Conservation (phyloP, 371 early-diverging fungal species). For the Fennellomyces sp. region DNA sequence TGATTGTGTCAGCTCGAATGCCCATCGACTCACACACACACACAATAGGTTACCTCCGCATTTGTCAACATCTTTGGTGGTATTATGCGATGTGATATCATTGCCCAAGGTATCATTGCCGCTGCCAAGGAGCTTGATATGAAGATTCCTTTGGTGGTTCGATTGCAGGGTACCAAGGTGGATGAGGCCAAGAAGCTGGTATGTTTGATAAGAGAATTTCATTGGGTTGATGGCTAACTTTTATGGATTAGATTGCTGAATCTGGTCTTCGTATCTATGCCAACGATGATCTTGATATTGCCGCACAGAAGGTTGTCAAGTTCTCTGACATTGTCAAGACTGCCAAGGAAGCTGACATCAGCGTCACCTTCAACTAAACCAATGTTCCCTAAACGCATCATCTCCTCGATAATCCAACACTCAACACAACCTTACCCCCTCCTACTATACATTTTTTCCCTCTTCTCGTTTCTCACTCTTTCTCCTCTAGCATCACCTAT, state of each 20-base stretch:
- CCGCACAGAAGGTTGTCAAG: constrained; percentile 93
- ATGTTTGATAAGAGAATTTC: too few relatives aligned
- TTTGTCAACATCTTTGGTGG: constrained; percentile 99
- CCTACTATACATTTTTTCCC: neutral
- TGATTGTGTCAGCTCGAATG: constrained; percentile 77
- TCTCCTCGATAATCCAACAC: neutral
- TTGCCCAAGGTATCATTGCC: constrained; percentile 97
- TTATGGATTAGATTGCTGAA: constrained; percentile 65
- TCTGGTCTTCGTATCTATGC: constrained; percentile 93
- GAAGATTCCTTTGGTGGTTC: constrained; percentile 93
- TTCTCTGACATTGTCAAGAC: constrained; percentile 85
- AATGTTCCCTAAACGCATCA: neutral
- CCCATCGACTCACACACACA: constrained; percentile 28
- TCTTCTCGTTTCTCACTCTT: neutral
- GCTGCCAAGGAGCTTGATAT: constrained; percentile 91
- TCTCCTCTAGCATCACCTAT: neutral
- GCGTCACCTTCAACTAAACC: constrained; percentile 60
- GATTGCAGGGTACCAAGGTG: constrained; percentile 88
- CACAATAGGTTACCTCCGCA: constrained; percentile 75
- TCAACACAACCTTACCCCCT: neutral
- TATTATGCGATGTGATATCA: constrained; percentile 98
- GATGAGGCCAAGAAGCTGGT: constrained; percentile 53
- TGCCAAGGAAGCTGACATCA: constrained; percentile 71
- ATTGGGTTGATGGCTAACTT: neutral
- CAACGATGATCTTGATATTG: constrained; percentile 93